Evolutionary conservation across 805 yeast species (phyloP), one percentile per base, ranked within the genome.

Genomic region (Maudiozyma turicensis): DNA sequence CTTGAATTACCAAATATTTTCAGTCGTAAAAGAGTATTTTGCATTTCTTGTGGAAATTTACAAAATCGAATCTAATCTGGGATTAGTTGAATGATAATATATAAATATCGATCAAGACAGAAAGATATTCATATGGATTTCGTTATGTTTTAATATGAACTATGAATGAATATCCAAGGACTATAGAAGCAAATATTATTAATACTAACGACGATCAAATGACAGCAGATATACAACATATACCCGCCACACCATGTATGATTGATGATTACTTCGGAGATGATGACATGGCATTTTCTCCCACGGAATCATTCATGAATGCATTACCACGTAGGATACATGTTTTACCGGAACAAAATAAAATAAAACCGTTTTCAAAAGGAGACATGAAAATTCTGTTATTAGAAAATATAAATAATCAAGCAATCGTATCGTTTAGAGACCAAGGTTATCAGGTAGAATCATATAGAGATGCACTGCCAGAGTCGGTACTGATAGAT

Each of bases 401-500:
- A 55, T 74, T 91, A 54, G 99, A 91, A 71, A 91, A 91, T 63
- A 95, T 93, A 59, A 93, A 93, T 66, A 75, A 77, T 67, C 86
- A 96, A 45, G 99, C 98, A 45, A 77, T 91, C 54, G 80, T 82
- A 46, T 86, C 89, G 53, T 83, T 91, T 70, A 75, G 74, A 51
- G 76, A 75, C 47, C 96, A 91, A 73, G 98, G 98, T 48, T 91
- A 91, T 74, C 97, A 91, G 72, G 95, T 91, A 48, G 98, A 91
- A 67, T 86, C 84, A 69, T 79, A 82, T 75, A 89, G 86, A 73
- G 72, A 89, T 47, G 86, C 96, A 6, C 72, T 91, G 59, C 82
- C 86, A 13, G 97, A 91, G 70, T 95, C 81, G 13, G 96, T 87
- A 72, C 80, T 91, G 65, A 87, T 93, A 63, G 95, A 88, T 72